A percentile compares a stretch with the other conserved stretches of the same genome.
These are phyloP conservation scores for Hemileccinum rubropunctum DNA, from an alignment of 768 basidiomycete species.

Conservation along the genomic window DNA sequence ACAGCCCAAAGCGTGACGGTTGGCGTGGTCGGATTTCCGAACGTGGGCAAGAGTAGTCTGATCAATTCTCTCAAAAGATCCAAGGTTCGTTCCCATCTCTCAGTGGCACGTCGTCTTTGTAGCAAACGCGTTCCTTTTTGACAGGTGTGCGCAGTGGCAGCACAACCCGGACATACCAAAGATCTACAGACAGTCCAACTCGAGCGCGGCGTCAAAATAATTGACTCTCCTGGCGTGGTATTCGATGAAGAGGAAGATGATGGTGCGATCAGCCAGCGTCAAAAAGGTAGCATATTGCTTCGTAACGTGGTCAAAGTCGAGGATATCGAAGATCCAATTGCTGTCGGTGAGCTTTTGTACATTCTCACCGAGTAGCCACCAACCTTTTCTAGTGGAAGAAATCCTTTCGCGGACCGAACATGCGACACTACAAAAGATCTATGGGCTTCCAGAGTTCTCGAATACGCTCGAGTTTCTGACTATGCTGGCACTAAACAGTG, in stretches of 20 bases:
- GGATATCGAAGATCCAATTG: constrained; percentile 86
- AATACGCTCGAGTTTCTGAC: constrained; percentile 83
- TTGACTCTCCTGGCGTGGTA: constrained; percentile 98
- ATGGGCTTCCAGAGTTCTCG: constrained; percentile 74
- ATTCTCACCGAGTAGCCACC: no score
- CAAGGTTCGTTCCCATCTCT: constrained; percentile 48
- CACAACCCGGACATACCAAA: constrained; percentile 92
- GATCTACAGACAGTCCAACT: constrained; percentile 89
- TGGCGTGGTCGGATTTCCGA: constrained; percentile 94
- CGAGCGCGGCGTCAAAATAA: constrained; percentile 87
- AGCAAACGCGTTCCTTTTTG: neutral
- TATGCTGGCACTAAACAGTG: constrained; percentile 80
- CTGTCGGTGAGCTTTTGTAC: constrained; percentile 61
- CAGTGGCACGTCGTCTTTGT: neutral
- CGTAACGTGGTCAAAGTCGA: constrained; percentile 91
- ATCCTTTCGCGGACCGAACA: constrained; percentile 72
- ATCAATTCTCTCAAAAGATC: constrained; percentile 90
- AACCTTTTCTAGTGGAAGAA: constrained; percentile 65
- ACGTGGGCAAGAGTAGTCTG: constrained; percentile 93
- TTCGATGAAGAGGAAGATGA: constrained; percentile 76
- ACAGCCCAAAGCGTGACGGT: constrained; percentile 69
- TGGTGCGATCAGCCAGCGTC: constrained; percentile 44
- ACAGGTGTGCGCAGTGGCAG: constrained; percentile 90
- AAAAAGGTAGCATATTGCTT: constrained; percentile 61
- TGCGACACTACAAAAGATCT: constrained; percentile 77